Evolutionary conservation across 148 eudicot species (phyloP), one percentile per base, ranked within the genome.

Genomic region (Spergularia bocconei): DNA sequence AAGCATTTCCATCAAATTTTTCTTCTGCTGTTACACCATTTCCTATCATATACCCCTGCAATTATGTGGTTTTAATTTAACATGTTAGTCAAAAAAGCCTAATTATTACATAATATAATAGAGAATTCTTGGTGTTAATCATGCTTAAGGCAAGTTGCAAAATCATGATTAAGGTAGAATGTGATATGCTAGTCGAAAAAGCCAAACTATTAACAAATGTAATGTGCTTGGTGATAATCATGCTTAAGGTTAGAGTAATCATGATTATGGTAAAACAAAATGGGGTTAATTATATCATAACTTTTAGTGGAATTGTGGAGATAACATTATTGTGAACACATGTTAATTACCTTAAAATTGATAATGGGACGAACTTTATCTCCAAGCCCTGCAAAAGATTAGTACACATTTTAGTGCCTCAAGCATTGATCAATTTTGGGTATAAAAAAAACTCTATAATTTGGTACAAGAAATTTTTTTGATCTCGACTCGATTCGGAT

Each of bases 41-140:
- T 20, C 90, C 90, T 50, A 87, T 62, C 85, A 85, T 77, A 54
- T 87, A 87, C 20, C 90, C 90, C 90, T 87, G 78, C 66, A 74
- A 54, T 61, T 47, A 20, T 23, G 8, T 33, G 60, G 13, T 23
- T 12, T 72, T 44, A 23, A n/a, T 61, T 16, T 3, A 0, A 6
- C 48, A 39, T n/a, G n/a, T 13, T 51, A 69, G 19, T 13, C 4
- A 6, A 60, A 13, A 36, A 15, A 33, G 13, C 8, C 51, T n/a
- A 70, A 23, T 53, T 14, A 53, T 13, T 11, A 15, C 14, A 38
- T 39, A 54, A 7, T 73, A 9, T 57, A 57, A 57, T 57, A 57
- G 10, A 2, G 19, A 57, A 25, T 12, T n/a, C 11, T 7, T 59
- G 14, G 14, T 25, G 11, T 58, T 25, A 19, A 44, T 44, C 48